These are phyloP conservation scores for Samsoniella hepiali DNA, from an alignment of 2,329 filamentous ascomycete genomes.

Conservation along the genomic window DNA sequence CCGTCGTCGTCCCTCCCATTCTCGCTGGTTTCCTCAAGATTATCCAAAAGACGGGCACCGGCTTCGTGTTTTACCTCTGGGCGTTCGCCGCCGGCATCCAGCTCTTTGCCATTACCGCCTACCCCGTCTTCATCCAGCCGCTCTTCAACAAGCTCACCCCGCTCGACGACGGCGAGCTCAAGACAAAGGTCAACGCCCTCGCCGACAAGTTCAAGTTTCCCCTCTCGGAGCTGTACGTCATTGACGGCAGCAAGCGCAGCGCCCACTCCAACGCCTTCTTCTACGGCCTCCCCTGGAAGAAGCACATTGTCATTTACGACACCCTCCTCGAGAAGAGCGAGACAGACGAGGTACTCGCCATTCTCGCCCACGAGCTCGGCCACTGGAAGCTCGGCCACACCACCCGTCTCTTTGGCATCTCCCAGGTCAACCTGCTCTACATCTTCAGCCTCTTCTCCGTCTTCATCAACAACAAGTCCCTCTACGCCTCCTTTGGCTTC, in stretches of 20 bases:
- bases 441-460: slow-evolving; percentile 95
- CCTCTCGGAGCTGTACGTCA: slow-evolving; percentile 88
- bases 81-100: slow-evolving; percentile 85
- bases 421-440: slow-evolving; percentile 89
- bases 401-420: slow-evolving; percentile 83
- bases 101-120: slow-evolving; percentile 92
- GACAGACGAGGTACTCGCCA: slow-evolving; percentile 87
- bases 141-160: slow-evolving; percentile 98
- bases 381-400: slow-evolving; percentile 98
- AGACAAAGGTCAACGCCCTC: slow-evolving; percentile 80
- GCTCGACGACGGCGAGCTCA: slow-evolving; percentile 80
- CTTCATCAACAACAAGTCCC: slow-evolving; percentile 90
- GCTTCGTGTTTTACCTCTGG: slow-evolving; percentile 99
- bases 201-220: slow-evolving; percentile 86
- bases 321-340: slow-evolving; percentile 95
- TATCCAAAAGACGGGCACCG: slow-evolving; percentile 86
- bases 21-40: slow-evolving; percentile 91
- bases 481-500: slow-evolving; percentile 93
- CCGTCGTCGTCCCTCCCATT: slow-evolving; percentile 80
- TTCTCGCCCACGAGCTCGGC: slow-evolving; percentile 91
- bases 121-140: slow-evolving; percentile 89
- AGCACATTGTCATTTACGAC: slow-evolving; percentile 99
- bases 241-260: slow-evolving; percentile 84
- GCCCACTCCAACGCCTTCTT: slow-evolving; percentile 92
- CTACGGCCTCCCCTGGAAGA: slow-evolving; percentile 97